Evolutionary conservation across 2,329 filamentous ascomycete genomes (phyloP), one percentile per base, ranked within the genome.

Genomic region (Ophiostoma sp.): DNA sequence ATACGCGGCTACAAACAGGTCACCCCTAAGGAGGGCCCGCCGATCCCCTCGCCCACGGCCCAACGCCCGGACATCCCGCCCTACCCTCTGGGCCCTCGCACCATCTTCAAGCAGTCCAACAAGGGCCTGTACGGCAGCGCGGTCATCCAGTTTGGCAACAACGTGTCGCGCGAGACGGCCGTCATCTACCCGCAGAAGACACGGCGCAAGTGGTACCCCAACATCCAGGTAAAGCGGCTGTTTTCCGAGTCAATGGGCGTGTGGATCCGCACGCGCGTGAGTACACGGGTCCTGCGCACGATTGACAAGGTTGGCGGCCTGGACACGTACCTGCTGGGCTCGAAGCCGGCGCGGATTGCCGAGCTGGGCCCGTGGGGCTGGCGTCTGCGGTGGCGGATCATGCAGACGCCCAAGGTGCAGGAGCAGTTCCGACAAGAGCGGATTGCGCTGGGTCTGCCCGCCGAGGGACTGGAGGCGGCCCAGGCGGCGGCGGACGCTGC

Each of bases 281-380:
- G 91, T 7, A 86, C 92, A 55, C 87, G 89, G 73, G 92, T 94
- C 33, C 85, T 92, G 78, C 86, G 89, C 79, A 91, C 90, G 48
- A 93, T 98, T 79, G 90, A 93, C 80, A 95, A 94, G 80, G 90
- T 92, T 75, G 95, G 95, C 74, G 94, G 96, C 8, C 86, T 99
- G 76, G 96, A 99, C 82, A 90, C 94, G 79, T 99, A 99, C 83
- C 85, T 99, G 63, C 86, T 97, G 57, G 94, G 94, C 77, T 88
- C 90, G 80, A 96, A 94, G 83, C 85, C 91, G 19, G 87, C 86
- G 55, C 88, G 96, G 76, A 87, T 98, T 79, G 93, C 91, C 84
- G 93, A 97, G 82, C 85, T 99, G 73, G 96, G 96, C 5, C 90
- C 95, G 70, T 92, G 92, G 76, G 96, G 96, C 7, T 99, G 96